These are phyloP conservation scores for Gloeostereum incarnatum DNA, from an alignment of 768 basidiomycete genomes.

Conservation along the genomic window DNA sequence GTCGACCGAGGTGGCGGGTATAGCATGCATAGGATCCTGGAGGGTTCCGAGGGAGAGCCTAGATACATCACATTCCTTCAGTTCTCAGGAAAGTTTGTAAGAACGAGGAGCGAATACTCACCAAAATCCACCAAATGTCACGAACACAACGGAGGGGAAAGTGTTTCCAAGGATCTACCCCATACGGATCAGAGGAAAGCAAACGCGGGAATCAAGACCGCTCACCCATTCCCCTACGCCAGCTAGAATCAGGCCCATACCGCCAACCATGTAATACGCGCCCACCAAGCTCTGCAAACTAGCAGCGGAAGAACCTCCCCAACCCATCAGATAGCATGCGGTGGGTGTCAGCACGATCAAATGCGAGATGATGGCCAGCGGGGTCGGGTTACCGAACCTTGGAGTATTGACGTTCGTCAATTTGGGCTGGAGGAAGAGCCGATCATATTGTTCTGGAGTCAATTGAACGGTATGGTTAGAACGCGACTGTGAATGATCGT, in stretches of 20 bases:
- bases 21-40: conserved; percentile 9
- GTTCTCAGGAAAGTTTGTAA: neutral
- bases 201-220: neutral
- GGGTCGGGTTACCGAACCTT: conserved; percentile 11
- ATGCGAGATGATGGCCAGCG: conserved; percentile 10
- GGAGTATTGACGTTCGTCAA: conserved; percentile 1
- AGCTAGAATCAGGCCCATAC: conserved; percentile 10
- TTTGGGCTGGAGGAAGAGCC: conserved; percentile 9
- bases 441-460: conserved; percentile 10
- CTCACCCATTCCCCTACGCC: conserved; percentile 13
- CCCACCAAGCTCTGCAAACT: conserved; percentile 9
- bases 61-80: neutral
- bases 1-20: conserved; percentile 6
- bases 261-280: conserved; percentile 11
- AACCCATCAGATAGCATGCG: conserved; percentile 9
- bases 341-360: conserved; percentile 12
- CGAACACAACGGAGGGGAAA: conserved; percentile 11
- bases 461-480: conserved; percentile 5
- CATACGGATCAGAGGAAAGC: neutral
- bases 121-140: conserved; percentile 12
- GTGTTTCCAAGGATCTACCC: conserved; percentile 12
- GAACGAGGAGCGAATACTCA: neutral
- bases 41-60: conserved; percentile 10
- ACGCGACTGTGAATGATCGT: neutral
- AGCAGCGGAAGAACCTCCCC: conserved; percentile 9